A percentile compares a stretch with the other conserved stretches of the same genome.
Evolutionary conservation across 495 filamentous ascomycete genomes (phyloP).

Genomic region (Hypoxylon trugodes): DNA sequence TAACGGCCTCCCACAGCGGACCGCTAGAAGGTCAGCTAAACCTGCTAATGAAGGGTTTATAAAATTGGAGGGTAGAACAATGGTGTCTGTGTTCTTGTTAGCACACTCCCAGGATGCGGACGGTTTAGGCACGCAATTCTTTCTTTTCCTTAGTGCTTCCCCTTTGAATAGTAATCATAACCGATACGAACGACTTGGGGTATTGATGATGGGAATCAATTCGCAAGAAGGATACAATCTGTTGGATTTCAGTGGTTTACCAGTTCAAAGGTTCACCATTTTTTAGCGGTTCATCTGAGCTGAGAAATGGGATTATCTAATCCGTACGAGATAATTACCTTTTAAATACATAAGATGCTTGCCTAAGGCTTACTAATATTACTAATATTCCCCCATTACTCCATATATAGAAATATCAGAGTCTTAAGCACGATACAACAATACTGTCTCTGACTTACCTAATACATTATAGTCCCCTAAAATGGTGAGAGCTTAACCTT

Average conservation of each 20-base stretch:
- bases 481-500: too few relatives aligned
- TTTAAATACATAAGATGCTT: too few relatives aligned
- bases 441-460: too few relatives aligned
- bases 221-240: not conserved
- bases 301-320: not conserved
- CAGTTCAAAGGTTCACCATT: not conserved
- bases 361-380: too few relatives aligned
- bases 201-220: not conserved
- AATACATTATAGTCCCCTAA: too few relatives aligned
- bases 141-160: slow-evolving; percentile 7
- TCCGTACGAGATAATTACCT: too few relatives aligned
- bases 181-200: slow-evolving; percentile 2
- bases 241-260: not conserved
- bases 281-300: not conserved
- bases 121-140: not conserved
- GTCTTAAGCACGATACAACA: too few relatives aligned
- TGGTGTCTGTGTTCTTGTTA: slow-evolving; percentile 1
- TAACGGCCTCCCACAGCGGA: not conserved
- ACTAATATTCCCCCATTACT: too few relatives aligned
- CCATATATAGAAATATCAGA: too few relatives aligned
- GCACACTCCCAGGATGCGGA: not conserved
- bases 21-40: not conserved
- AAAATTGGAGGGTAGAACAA: not conserved
- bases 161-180: slow-evolving; percentile 2
- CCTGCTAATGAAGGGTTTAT: not conserved